Percentiles rank a stretch among this genome's conserved stretches.
Evolutionary conservation across 1,139 yeast species (phyloP).

Genomic region (Scheffersomyces segobiensis): DNA sequence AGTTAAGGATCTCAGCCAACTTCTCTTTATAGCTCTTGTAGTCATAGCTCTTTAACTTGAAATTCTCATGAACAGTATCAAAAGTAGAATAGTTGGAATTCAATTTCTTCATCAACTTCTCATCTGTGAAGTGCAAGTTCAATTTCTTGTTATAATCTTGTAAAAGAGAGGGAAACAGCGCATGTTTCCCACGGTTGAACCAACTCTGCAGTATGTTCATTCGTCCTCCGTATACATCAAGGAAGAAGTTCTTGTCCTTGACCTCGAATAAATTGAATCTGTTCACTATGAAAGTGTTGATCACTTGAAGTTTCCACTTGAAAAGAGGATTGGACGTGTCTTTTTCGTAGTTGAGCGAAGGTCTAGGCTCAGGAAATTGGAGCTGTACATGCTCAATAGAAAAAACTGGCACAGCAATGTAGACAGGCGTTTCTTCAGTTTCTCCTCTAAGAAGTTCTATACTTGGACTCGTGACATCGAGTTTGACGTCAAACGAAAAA

Average conservation of each 20-base stretch:
- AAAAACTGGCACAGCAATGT: constrained; percentile 39
- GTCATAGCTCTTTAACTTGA: constrained; percentile 15
- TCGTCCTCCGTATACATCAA: constrained; percentile 29
- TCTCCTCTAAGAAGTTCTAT: constrained; percentile 33
- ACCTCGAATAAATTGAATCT: constrained; percentile 22
- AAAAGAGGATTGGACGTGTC: constrained; percentile 20
- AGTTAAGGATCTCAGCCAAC: constrained; percentile 42
- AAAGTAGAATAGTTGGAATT: constrained; percentile 12
- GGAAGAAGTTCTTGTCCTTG: constrained; percentile 19
- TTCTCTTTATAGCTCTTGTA: constrained; percentile 40
- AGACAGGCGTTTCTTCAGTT: constrained; percentile 23
- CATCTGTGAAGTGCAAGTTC: constrained; percentile 23
- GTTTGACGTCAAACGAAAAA: constrained; percentile 57
- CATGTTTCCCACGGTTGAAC: constrained; percentile 21
- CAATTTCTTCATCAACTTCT: constrained; percentile 25
- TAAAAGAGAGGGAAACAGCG: constrained; percentile 9
- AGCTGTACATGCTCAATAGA: constrained; percentile 38
- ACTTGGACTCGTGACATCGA: constrained; percentile 46
- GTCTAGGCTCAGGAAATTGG: constrained; percentile 28
- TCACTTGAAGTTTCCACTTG: constrained; percentile 35
- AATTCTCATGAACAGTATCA: constrained; percentile 4
- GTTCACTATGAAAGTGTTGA: constrained; percentile 34
- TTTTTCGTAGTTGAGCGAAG: constrained; percentile 15
- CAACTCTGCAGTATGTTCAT: constrained; percentile 25
- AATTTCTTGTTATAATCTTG: constrained; percentile 23